Conservation (phyloP, 192 early-diverging fungal species). For the Umbelopsis isabellina region DNA sequence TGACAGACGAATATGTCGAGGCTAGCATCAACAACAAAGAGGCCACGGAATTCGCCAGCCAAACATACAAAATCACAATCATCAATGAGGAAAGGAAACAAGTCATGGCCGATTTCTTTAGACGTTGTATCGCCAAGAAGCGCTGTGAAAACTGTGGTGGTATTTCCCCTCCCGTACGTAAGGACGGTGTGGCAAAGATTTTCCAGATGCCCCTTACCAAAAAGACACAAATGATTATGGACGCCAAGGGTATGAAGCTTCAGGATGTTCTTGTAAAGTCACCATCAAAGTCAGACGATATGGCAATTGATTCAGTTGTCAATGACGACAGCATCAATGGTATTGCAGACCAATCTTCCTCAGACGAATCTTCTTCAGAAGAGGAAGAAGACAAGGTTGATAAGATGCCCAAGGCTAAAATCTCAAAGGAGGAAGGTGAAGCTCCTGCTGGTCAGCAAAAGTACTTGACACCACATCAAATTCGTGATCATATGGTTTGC, state of each 20-base stretch:
- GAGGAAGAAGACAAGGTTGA: conserved; percentile 34
- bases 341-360: not conserved
- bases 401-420: conserved; percentile 32
- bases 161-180: conserved; percentile 71
- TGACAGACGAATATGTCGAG: conserved; percentile 55
- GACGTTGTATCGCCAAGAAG: conserved; percentile 38
- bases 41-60: conserved; percentile 24
- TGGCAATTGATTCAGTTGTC: not conserved
- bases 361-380: conserved; percentile 22
- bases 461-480: conserved; percentile 73
- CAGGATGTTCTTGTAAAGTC: conserved; percentile 17
- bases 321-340: not conserved
- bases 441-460: conserved; percentile 40
- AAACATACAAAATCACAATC: conserved; percentile 56
- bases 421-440: conserved; percentile 41
- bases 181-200: conserved; percentile 83
- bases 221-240: conserved; percentile 67
- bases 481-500: conserved; percentile 75
- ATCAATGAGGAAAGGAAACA: conserved; percentile 55
- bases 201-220: conserved; percentile 75
- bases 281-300: not conserved
- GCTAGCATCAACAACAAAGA: conserved; percentile 38
- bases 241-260: conserved; percentile 52
- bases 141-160: conserved; percentile 71
- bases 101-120: conserved; percentile 55